Percentiles rank a stretch among this genome's conserved stretches.
phyloP scores from a whole-genome alignment of 1,284 basidiomycete genomes.

The Irpex rosettiformis region DNA sequence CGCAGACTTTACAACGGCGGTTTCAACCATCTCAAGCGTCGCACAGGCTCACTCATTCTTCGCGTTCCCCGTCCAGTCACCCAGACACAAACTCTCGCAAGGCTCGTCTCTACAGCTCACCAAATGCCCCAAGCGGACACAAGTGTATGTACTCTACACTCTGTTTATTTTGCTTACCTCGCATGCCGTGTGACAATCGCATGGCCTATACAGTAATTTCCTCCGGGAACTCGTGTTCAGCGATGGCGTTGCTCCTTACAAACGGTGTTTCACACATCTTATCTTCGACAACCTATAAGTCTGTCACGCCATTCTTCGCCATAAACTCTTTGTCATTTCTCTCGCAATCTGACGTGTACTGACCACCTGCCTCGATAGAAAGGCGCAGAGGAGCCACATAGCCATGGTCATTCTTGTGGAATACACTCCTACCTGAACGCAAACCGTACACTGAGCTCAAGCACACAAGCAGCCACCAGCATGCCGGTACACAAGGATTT shows the following conservation, averaged over 20 bases:
- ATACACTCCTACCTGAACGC: constrained; percentile 16
- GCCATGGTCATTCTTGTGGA: constrained; percentile 4
- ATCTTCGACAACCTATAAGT: background rate
- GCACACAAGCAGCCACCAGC: constrained; percentile 10
- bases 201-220: background rate
- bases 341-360: constrained; percentile 6
- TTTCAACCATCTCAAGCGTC: constrained; percentile 30
- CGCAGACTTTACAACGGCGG: constrained; percentile 31
- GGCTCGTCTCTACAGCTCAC: constrained; percentile 16
- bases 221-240: background rate
- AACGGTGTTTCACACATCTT: background rate
- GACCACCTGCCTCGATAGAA: constrained; percentile 9
- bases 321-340: constrained; percentile 5
- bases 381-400: constrained; percentile 10
- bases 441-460: constrained; percentile 12
- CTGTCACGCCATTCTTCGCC: constrained; percentile 18
- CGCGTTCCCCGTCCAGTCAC: constrained; percentile 22
- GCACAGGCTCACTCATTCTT: constrained; percentile 23
- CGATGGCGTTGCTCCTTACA: constrained; percentile 4
- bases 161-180: background rate
- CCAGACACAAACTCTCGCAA: constrained; percentile 13
- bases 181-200: background rate
- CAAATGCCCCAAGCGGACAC: constrained; percentile 16
- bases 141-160: constrained; percentile 3
- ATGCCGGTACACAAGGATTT: constrained; percentile 31